Percentiles rank a stretch among this genome's conserved stretches.
phyloP scores from a whole-genome alignment of 2,329 filamentous ascomycete genomes.

The Leptographium procerum region DNA sequence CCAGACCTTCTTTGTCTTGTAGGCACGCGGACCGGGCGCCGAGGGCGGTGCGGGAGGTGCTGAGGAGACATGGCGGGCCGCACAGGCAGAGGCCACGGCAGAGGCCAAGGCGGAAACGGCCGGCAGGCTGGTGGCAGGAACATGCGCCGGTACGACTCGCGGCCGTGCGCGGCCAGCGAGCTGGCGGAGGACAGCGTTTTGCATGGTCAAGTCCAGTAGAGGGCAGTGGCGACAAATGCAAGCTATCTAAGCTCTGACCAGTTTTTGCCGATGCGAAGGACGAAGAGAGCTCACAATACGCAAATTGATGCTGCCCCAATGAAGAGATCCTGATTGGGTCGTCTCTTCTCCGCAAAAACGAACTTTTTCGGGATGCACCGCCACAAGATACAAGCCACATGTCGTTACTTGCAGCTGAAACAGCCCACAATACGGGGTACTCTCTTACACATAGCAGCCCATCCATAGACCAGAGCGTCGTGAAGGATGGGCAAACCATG shows the following conservation, averaged over 20 bases:
- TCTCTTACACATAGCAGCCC: too few species aligned
- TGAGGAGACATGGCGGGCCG: neutral
- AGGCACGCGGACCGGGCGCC: slow-evolving; percentile 16
- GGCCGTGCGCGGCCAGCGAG: neutral
- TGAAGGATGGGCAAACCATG: too few species aligned
- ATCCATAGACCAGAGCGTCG: too few species aligned
- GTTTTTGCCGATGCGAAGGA: neutral
- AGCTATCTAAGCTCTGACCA: too few species aligned
- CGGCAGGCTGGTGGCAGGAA: neutral
- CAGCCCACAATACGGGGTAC: too few species aligned
- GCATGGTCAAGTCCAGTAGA: neutral
- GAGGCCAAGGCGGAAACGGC: neutral
- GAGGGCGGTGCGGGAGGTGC: neutral
- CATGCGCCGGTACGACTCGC: neutral
- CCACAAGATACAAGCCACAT: neutral
- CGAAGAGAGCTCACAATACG: too few species aligned
- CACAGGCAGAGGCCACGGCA: neutral
- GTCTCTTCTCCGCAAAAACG: neutral
- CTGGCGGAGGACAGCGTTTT: neutral
- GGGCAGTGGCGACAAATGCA: neutral
- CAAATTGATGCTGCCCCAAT: too few species aligned
- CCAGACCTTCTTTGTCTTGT: slow-evolving; percentile 61
- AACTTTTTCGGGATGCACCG: neutral
- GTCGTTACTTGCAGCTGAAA: neutral
- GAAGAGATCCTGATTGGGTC: neutral